These are phyloP conservation scores for Ceratorhiza oryzae-sativae DNA, from an alignment of 1,284 basidiomycete species.

Conservation along the genomic window DNA sequence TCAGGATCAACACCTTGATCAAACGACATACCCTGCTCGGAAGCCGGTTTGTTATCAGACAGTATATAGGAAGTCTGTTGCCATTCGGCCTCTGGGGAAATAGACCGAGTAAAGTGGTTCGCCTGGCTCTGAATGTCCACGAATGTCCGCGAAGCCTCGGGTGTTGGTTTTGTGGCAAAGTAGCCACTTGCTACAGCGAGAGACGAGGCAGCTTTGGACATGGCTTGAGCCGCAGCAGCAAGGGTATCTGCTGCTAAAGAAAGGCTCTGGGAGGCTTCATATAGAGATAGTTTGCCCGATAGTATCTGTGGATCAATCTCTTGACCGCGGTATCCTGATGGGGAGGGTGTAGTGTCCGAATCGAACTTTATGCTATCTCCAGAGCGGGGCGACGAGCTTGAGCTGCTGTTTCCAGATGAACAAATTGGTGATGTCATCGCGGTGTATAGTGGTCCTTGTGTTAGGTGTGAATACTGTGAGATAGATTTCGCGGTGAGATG, in stretches of 20 bases:
- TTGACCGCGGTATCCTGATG: conserved; percentile 16
- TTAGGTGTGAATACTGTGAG: no score
- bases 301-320: not conserved
- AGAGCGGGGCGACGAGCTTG: not conserved
- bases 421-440: not conserved
- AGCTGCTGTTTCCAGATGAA: not conserved
- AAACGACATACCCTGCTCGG: no score
- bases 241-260: conserved; percentile 1
- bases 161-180: not conserved
- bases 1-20: no score
- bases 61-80: conserved; percentile 11
- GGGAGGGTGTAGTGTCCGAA: conserved; percentile 33
- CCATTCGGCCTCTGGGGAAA: not conserved
- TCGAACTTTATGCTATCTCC: not conserved
- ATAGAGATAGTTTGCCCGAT: not conserved
- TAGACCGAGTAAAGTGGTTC: not conserved
- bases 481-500: no score
- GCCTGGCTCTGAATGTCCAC: no score
- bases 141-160: no score
- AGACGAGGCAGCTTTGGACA: conserved; percentile 25
- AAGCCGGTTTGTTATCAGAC: not conserved
- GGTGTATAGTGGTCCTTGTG: not conserved
- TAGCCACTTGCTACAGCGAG: not conserved
- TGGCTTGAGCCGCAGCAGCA: conserved; percentile 9
- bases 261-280: conserved; percentile 12